Base-by-base conservation (phyloP, 257 asterid genomes). In the Rhazya stricta region DNA sequence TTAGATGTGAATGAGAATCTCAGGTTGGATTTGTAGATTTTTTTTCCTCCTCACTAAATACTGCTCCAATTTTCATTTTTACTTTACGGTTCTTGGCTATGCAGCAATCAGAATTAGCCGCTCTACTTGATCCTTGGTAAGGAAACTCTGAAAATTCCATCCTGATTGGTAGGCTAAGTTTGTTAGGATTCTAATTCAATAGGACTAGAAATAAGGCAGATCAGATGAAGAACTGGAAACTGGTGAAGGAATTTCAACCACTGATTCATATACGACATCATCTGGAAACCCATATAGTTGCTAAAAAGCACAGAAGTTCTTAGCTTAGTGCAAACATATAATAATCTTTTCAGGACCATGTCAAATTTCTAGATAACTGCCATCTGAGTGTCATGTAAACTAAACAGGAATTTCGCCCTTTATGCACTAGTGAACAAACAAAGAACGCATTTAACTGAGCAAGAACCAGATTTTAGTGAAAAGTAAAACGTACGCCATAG, bases 401-500 rank as follows among this genome's bases (percentile, higher is more conserved):
- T 27, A 13, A 58, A n/a, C 3, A n/a, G 19, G 30, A 58, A 34
- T 39, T 9, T 53, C 0, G 13, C 5, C 51, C 61, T 30, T 29
- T 29, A 6, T 25, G 29, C 9, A 42, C 10, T 51, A 51, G 10
- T 3, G 41, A 65, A 65, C 58, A 65, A 3, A 19, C 69, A 6
- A 65, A 0, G 7, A 37, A 21, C 0, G 48, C 30, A 65, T 21
- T 19, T 19, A 37, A 65, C 45, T 63, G 45, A 63, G 37, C 29
- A 37, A 48, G n/a, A 42, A 48, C 27, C 3, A 36, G 3, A 16
- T 25, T 25, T 34, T 21, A 58, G 41, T 63, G 15, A 60, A 73
- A 30, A 16, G 21, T 9, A 39, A 42, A 41, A 83, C 94, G 13
- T 89, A 94, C 99, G 67, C 93, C 84, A 76, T 94, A 89, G 76